phyloP scores from a whole-genome alignment of 2,329 filamentous ascomycete genomes.

The Epichloe brachyelytri region DNA sequence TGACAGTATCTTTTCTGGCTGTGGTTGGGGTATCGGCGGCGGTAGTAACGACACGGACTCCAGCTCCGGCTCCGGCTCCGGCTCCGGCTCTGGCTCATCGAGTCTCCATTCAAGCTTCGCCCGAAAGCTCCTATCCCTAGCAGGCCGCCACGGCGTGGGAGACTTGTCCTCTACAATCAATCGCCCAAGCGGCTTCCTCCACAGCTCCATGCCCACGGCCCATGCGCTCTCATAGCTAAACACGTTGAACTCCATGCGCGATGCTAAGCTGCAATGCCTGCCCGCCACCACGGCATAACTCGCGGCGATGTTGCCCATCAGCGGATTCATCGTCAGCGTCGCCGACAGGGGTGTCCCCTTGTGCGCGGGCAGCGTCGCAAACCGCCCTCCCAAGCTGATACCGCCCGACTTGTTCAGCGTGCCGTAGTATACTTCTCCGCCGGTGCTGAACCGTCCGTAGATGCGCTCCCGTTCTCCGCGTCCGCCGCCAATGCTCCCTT shows the following conservation, averaged over 20 bases:
- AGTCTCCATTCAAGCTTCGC: slow-evolving; percentile 40
- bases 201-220: slow-evolving; percentile 83
- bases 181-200: slow-evolving; percentile 49
- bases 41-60: background rate
- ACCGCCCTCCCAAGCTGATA: slow-evolving; percentile 76
- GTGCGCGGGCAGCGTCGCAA: slow-evolving; percentile 71
- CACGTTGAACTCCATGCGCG: slow-evolving; percentile 90
- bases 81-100: slow-evolving; percentile 29
- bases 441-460: slow-evolving; percentile 76
- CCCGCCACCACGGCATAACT: slow-evolving; percentile 87
- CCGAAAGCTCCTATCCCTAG: slow-evolving; percentile 29
- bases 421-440: slow-evolving; percentile 91
- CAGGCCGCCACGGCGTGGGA: slow-evolving; percentile 2
- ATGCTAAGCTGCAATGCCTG: slow-evolving; percentile 70
- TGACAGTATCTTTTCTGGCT: slow-evolving; percentile 3
- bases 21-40: background rate
- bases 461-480: slow-evolving; percentile 42
- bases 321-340: slow-evolving; percentile 80
- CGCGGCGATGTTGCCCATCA: slow-evolving; percentile 87
- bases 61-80: slow-evolving; percentile 15
- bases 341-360: slow-evolving; percentile 85
- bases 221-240: slow-evolving; percentile 97
- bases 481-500: slow-evolving; percentile 11
- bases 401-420: slow-evolving; percentile 88
- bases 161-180: slow-evolving; percentile 23